Base-by-base conservation (phyloP, 805 yeast species). In the Candida qinlingensis region DNA sequence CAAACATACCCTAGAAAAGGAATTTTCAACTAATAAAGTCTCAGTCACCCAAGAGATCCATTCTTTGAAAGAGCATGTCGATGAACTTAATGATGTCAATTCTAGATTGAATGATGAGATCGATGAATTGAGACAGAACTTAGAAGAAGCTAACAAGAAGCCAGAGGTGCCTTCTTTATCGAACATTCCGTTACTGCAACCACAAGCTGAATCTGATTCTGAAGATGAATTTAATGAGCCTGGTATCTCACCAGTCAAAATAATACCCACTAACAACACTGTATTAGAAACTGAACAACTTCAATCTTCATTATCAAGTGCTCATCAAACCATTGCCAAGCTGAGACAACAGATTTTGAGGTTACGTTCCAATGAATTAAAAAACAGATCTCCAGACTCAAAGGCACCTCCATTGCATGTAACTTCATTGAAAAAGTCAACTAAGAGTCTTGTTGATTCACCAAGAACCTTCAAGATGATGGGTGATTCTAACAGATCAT, bases 71-170 rank as follows among this genome's bases (percentile, higher is more conserved):
- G 63, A 62, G 4, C 74, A 78, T 42, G 77, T 84, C 42, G 74
- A 73, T 33, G 83, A 78, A 42, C 66, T 85, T 51, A 85, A 85
- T 60, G 85, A 83, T 56, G 90, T 83, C 59, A 85, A 85, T 63
- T 86, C 82, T 54, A 70, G 71, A 26, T 67, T 84, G 47, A 79
- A 75, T 57, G 62, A 68, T 52, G 69, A 74, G 62, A 54, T 68
- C 58, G 56, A 58, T 47, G 52, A 54, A 39, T 30, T 64, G 49
- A 59, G 56, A 46, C 34, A 51, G 36, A 45, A 62, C 33, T 26
- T 57, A 33, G 53, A 61, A 28, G 45, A 45, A 4, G 30, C 58
- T 25, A 49, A 52, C 46, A 36, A 45, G 8, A 53, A 50, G 25
- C 61, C 49, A 47, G 48, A 29, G 13, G 52, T 43, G 46, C 52